Percentiles rank a stretch among this genome's conserved stretches.
These are phyloP conservation scores for Wolfiporia cocos DNA, from an alignment of 1,284 basidiomycete species.

Conservation along the genomic window DNA sequence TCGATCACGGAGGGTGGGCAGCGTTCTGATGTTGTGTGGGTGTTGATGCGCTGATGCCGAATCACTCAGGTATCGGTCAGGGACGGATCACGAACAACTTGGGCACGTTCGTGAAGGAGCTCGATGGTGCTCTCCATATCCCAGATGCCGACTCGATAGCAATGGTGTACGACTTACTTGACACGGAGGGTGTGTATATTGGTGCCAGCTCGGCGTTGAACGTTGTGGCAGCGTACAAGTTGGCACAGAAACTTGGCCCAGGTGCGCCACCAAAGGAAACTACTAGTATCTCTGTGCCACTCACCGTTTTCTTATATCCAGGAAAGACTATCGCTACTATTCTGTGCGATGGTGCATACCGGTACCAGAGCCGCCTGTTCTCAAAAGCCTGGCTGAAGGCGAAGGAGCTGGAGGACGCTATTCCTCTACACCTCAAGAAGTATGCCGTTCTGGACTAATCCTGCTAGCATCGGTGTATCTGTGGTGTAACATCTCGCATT, in stretches of 20 bases:
- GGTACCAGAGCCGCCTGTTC: conserved; percentile 95
- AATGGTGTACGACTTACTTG: conserved; percentile 92
- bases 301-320: conserved; percentile 27
- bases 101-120: conserved; percentile 72
- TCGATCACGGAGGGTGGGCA: conserved; percentile 91
- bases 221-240: conserved; percentile 88
- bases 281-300: not conserved
- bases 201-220: conserved; percentile 97
- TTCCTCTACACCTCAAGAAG: conserved; percentile 84
- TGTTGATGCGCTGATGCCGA: not conserved
- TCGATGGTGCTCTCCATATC: conserved; percentile 83
- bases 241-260: conserved; percentile 82
- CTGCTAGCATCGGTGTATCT: not conserved
- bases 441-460: conserved; percentile 80
- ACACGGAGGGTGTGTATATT: conserved; percentile 92
- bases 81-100: conserved; percentile 96
- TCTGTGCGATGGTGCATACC: conserved; percentile 91
- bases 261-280: conserved; percentile 36
- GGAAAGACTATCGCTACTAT: conserved; percentile 88
- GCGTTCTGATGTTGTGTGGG: not conserved
- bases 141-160: conserved; percentile 87
- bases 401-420: conserved; percentile 76
- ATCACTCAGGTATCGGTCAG: conserved; percentile 82
- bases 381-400: conserved; percentile 90
- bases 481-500: not conserved